Evolutionary conservation across 768 basidiomycete species (phyloP), one percentile per base, ranked within the genome.

Genomic region (Suillus discolor): DNA sequence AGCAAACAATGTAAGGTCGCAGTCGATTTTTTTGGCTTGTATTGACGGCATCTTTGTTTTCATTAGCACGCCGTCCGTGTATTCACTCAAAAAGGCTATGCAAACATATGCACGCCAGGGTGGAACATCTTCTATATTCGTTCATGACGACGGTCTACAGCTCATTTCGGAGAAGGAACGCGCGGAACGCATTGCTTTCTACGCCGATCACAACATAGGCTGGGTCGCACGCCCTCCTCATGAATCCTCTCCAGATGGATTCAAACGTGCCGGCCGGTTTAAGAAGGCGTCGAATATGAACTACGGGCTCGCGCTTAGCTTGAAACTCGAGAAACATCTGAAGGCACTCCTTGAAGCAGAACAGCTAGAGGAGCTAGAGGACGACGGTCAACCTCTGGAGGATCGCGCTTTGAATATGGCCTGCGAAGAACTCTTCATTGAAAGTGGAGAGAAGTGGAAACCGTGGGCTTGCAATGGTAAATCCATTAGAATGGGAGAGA

Each of bases 221-320:
- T 93, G 89, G 85, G 89, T 92, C 66, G 90, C 92, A 4, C 84
- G 92, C n/a, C 92, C 92, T 0, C 80, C 81, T 51, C 91, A 92
- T 70, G 84, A 85, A 66, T 70, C 75, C 61, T 64, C 74, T 23
- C 72, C 79, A 9, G 80, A 82, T 66, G 85, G 84, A 64, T 76
- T 89, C 84, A 79, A 85, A 76, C 81, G 87, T 47, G 83, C 89
- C 1, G 93, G 93, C 8, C 83, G 92, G 23, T 95, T 95, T 85
- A 95, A 95, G 81, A 95, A 95, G 77, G 92, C 92, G 4, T 88
- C 86, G 45, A 95, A 95, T 76, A 88, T 95, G 88, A 95, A 94
- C 75, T 93, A 89, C 71, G 91, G 86, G 7, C 77, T 82, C 25
- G 77, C 79, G 13, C 75, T 87, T 11, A 84, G 82, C 13, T 77